Evolutionary conservation across 2,329 filamentous ascomycete genomes (phyloP), one percentile per base, ranked within the genome.

Genomic region (Ophiostoma ips): DNA sequence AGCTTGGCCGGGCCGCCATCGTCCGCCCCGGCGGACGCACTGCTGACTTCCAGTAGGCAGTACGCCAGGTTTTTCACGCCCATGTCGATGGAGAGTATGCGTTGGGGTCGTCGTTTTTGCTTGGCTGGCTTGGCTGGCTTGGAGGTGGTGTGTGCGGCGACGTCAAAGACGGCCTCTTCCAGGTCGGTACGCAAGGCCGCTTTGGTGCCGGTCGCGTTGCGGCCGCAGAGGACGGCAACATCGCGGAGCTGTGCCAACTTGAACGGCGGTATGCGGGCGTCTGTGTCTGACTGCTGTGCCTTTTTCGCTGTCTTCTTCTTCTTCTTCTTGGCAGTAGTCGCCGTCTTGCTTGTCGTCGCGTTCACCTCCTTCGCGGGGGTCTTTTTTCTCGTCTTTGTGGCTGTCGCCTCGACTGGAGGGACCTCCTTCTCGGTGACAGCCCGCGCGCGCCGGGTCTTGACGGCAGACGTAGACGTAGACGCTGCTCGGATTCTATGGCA

Each of bases 41-140:
- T 28, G 24, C 24, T 28, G 8, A 54, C 52, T 2, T 40, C 58
- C 19, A 85, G 63, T 53, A 86, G 71, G 55, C 83, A 84, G 61
- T 79, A 87, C 1, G 85, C 86, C 4, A 94, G 69, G 61, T 94
- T 94, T 40, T 78, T 79, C 56, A 94, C 84, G 4, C 87, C 87
- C 77, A 92, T 83, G 62, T 94, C 87, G 54, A 94, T 83, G 61
- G 84, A 89, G 33, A 92, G 63, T 21, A 92, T 71, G 40, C 80
- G 71, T 4, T 21, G 55, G 16, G n/a, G 58, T 15, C 13, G 30
- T 8, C 7, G 19, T 7, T 28, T 11, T 15, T 12, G 3, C 21
- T 50, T 40, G 16, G 69, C 58, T 47, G 68, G 66, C 13, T n/a
- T n/a, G n/a, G n/a, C n/a, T n/a, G n/a, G n/a, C n/a, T n/a, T n/a